Conservation (phyloP, 495 filamentous ascomycete species). For the Neurospora sp. region DNA sequence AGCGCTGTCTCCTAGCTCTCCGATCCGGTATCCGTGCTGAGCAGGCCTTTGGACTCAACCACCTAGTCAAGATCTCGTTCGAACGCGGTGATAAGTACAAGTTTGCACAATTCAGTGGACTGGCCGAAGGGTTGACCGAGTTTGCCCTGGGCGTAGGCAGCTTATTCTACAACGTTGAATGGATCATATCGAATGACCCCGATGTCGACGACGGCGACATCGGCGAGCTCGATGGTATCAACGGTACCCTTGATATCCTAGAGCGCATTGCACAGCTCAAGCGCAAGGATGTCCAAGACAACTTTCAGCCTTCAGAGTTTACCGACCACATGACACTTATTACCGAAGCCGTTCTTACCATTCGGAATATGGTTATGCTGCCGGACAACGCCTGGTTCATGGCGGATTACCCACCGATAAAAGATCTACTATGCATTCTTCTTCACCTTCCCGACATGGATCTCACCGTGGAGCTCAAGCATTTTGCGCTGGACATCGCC, state of each 20-base stretch:
- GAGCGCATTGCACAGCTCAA: slow-evolving; percentile 50
- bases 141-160: slow-evolving; percentile 65
- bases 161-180: slow-evolving; percentile 73
- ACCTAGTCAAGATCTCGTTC: slow-evolving; percentile 90
- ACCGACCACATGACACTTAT: slow-evolving; percentile 60
- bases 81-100: slow-evolving; percentile 92
- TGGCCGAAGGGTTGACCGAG: slow-evolving; percentile 81
- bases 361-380: slow-evolving; percentile 89
- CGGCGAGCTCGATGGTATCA: slow-evolving; percentile 59
- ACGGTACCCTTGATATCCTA: slow-evolving; percentile 67
- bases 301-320: slow-evolving; percentile 64
- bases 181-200: slow-evolving; percentile 62
- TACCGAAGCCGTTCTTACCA: slow-evolving; percentile 76
- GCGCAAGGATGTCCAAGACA: slow-evolving; percentile 49
- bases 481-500: slow-evolving; percentile 85
- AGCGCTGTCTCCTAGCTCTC: slow-evolving; percentile 68
- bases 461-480: slow-evolving; percentile 75
- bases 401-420: slow-evolving; percentile 57
- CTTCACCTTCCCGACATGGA: slow-evolving; percentile 67
- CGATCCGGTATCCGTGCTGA: slow-evolving; percentile 72
- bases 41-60: slow-evolving; percentile 79
- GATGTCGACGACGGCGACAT: slow-evolving; percentile 39
- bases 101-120: slow-evolving; percentile 80
- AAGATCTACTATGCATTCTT: slow-evolving; percentile 72
- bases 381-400: slow-evolving; percentile 80